Conservation (phyloP, 768 basidiomycete genomes). For the Piloderma croceum region DNA sequence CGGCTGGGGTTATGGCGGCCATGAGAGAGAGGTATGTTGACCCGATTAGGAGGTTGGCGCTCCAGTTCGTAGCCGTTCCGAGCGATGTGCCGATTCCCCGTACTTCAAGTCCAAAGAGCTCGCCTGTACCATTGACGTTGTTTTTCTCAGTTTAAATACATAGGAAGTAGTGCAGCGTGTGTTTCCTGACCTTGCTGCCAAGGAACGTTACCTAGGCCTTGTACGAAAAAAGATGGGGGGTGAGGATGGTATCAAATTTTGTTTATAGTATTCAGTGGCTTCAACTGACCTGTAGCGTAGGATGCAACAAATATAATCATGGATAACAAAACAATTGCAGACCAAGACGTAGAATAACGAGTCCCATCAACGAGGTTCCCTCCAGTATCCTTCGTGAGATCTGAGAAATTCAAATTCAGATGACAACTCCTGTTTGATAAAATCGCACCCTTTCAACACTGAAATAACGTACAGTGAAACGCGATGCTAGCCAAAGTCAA, state of each 20-base stretch:
- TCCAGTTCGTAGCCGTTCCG: slow-evolving; percentile 75
- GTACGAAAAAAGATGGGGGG: too few relatives aligned
- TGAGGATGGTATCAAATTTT: too few relatives aligned
- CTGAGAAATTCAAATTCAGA: slow-evolving; percentile 32
- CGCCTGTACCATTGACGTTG: too few relatives aligned
- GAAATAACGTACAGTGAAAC: slow-evolving; percentile 64
- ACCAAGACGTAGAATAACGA: slow-evolving; percentile 57
- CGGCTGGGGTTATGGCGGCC: slow-evolving; percentile 64
- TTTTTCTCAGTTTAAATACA: too few relatives aligned
- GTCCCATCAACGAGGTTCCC: slow-evolving; percentile 55
- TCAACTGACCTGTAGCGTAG: slow-evolving; percentile 78
- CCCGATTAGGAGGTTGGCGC: slow-evolving; percentile 67
- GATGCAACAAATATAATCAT: slow-evolving; percentile 83
- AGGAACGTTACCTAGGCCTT: slow-evolving; percentile 72
- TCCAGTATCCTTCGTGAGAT: slow-evolving; percentile 55
- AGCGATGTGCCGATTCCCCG: slow-evolving; percentile 75
- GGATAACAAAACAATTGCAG: slow-evolving; percentile 62
- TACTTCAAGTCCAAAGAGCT: slow-evolving; percentile 34
- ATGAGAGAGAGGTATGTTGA: slow-evolving; percentile 80
- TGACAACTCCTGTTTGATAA: too few relatives aligned
- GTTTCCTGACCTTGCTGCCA: slow-evolving; percentile 79
- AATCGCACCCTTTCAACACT: too few relatives aligned
- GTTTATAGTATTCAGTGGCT: too few relatives aligned
- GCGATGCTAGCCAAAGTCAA: slow-evolving; percentile 58
- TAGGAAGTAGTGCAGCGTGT: neutral